These are phyloP conservation scores for Fomitopsis palustris DNA, from an alignment of 1,284 basidiomycete species.

Conservation along the genomic window DNA sequence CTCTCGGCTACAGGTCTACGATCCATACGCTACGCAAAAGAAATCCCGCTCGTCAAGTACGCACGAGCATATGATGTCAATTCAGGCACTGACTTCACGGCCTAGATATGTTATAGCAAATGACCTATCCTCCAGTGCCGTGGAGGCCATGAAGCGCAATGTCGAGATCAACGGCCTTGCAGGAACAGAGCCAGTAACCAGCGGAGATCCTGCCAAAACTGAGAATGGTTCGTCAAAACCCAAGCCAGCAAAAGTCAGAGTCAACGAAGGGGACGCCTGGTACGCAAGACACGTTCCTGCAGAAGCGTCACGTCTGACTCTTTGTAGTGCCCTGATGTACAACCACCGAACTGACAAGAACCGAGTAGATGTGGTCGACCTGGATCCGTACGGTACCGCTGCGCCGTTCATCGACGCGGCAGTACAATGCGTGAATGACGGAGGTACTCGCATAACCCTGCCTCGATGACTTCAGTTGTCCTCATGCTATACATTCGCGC, in stretches of 20 bases:
- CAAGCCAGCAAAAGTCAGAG: conserved; percentile 58
- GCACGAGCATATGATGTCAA: not conserved
- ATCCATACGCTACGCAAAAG: conserved; percentile 96
- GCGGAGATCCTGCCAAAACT: conserved; percentile 15
- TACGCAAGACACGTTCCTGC: conserved; percentile 25
- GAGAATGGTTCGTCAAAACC: conserved; percentile 11
- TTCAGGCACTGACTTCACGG: not conserved
- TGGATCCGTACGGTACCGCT: conserved; percentile 98
- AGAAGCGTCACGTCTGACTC: not conserved
- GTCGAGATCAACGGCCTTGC: conserved; percentile 85
- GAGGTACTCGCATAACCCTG: conserved; percentile 51
- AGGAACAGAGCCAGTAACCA: conserved; percentile 20
- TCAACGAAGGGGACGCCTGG: conserved; percentile 96
- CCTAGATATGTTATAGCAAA: conserved; percentile 89
- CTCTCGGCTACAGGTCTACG: conserved; percentile 94
- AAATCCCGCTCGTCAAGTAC: conserved; percentile 89
- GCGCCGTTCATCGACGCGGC: conserved; percentile 97
- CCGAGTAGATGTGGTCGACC: conserved; percentile 91
- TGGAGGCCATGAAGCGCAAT: conserved; percentile 86
- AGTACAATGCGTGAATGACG: conserved; percentile 87
- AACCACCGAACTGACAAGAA: conserved; percentile 70
- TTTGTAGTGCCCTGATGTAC: conserved; percentile 83
- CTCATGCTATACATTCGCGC: not conserved
- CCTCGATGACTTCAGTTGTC: no score
- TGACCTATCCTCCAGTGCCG: conserved; percentile 84